Evolutionary conservation across 176 grass and related monocot species (phyloP), one percentile per base, ranked within the genome.

Genomic region (Cenchrus purpureus): DNA sequence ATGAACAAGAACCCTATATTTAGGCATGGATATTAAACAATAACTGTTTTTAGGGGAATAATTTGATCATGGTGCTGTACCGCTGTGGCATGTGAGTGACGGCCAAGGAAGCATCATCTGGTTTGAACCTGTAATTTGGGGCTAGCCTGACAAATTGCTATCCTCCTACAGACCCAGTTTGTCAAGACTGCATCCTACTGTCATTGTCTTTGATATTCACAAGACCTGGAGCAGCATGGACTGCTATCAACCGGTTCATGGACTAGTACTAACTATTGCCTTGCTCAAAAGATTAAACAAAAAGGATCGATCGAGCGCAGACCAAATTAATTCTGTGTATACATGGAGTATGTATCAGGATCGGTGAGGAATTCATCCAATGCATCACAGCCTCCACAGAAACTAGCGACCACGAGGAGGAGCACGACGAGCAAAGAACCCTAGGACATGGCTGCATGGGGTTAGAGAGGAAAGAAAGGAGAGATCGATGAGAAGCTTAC

Each of bases 1-100:
- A 81, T 49, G 79, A 81, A 88, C 90, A 95, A 88, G 54, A 90
- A 77, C 81, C 92, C 87, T 85, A 92, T 71, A 86, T 89, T 89
- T 92, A 76, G 87, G 81, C 77, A 82, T 77, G 46, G 67, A 65
- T 84, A 89, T 29, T 87, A 90, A 88, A 87, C 43, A 78, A 73
- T 2, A 80, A 65, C 57, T 84, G 69, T 74, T 84, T 54, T 76
- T 5, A 66, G 67, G 64, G 64, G 63, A 86, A 88, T 84, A 79
- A 71, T 88, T 57, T 79, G 42, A 65, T 61, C 17, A 9, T 40
- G 77, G 71, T 55, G 52, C n/a, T 88, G 66, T 79, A 82, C 65
- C 46, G 52, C 59, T 88, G 66, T 59, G 25, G 25, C 25, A 25
- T 25, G 25, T 25, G 25, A 25, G 25, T 25, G 88, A 57, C 65